phyloP scores from a whole-genome alignment of 2,329 filamentous ascomycete genomes.

The Trichoderma breve region DNA sequence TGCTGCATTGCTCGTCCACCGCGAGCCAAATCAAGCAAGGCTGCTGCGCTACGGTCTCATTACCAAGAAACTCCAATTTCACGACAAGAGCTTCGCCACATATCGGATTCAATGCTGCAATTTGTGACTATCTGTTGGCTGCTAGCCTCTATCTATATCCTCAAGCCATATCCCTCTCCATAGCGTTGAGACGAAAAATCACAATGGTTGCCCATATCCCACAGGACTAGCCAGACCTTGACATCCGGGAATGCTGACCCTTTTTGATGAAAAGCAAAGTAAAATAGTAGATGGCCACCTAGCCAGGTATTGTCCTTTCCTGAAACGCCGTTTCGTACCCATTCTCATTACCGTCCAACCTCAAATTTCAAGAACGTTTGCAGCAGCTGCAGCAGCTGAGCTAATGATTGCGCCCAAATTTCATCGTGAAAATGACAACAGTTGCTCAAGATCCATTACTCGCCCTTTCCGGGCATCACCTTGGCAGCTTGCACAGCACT shows the following conservation, averaged over 20 bases:
- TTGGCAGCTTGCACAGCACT: conserved; percentile 94
- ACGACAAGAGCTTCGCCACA: background rate
- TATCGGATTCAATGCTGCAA: background rate
- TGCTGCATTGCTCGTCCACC: background rate
- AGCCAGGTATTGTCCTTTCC: background rate
- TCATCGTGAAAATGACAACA: background rate
- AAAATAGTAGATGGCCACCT: background rate
- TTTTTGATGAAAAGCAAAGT: background rate
- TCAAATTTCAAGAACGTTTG: background rate
- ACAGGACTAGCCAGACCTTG: background rate
- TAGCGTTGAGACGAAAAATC: background rate
- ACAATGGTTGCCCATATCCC: background rate
- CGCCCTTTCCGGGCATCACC: conserved; percentile 63
- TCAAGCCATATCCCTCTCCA: background rate
- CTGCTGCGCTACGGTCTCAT: background rate
- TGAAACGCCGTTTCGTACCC: conserved; percentile 20
- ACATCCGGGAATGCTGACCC: background rate
- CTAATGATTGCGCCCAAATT: background rate
- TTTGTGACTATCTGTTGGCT: background rate
- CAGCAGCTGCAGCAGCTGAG: background rate
- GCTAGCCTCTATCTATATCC: background rate
- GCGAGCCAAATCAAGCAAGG: background rate
- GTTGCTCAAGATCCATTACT: conserved; percentile 32
- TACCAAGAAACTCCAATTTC: background rate
- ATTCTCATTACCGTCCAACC: conserved; percentile 11